phyloP scores from a whole-genome alignment of 2,329 filamentous ascomycete genomes.

The Neoascochyta sp. region DNA sequence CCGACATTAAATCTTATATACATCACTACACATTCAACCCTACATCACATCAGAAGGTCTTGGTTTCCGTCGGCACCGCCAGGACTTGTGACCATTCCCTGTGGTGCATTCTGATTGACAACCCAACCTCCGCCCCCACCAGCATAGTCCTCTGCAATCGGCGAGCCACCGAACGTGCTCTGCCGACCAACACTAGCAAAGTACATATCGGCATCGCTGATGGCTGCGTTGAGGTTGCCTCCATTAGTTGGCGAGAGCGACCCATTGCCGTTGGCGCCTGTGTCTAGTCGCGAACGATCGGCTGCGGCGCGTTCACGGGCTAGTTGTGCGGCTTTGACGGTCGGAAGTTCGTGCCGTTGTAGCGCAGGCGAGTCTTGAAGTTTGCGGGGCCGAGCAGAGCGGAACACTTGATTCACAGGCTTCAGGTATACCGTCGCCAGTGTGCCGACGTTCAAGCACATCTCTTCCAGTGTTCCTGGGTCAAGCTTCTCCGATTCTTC shows the following conservation, averaged over 20 bases:
- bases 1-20: too few relatives aligned
- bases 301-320: conserved; percentile 32
- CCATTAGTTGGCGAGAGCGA: conserved; percentile 20
- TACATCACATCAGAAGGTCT: conserved; percentile 30
- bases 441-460: conserved; percentile 94
- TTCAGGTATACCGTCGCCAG: conserved; percentile 97
- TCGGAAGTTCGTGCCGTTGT: conserved; percentile 66
- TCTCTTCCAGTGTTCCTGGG: conserved; percentile 85
- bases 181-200: conserved; percentile 60
- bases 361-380: conserved; percentile 81
- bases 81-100: conserved; percentile 28
- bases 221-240: conserved; percentile 62
- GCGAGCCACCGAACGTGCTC: conserved; percentile 35
- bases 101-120: conserved; percentile 35
- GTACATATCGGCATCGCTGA: conserved; percentile 84
- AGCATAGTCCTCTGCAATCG: conserved; percentile 28
- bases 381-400: conserved; percentile 74
- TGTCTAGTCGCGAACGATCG: conserved; percentile 29
- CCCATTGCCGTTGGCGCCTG: conserved; percentile 25
- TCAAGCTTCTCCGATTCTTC: conserved; percentile 88
- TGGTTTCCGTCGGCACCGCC: conserved; percentile 27
- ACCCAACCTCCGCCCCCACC: conserved; percentile 34
- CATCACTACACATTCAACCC: too few relatives aligned
- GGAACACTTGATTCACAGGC: conserved; percentile 94
- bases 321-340: conserved; percentile 47